phyloP scores from a whole-genome alignment of 768 basidiomycete species.

The Naganishia kalamii region DNA sequence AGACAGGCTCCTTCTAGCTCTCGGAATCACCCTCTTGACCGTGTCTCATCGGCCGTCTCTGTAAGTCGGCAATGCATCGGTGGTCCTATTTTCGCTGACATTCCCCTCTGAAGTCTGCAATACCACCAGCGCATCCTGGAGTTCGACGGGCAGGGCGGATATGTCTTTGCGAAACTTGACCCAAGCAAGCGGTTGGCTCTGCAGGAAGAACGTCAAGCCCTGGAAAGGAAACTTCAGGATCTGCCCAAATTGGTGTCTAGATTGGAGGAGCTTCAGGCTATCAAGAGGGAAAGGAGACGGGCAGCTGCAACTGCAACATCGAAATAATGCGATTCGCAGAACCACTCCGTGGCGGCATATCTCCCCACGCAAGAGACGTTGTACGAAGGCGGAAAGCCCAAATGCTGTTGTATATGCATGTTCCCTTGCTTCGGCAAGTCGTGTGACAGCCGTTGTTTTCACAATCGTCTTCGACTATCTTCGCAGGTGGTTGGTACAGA shows the following conservation, averaged over 20 bases:
- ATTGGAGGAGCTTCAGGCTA: constrained; percentile 60
- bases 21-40: constrained; percentile 86
- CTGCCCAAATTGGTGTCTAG: constrained; percentile 81
- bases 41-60: constrained; percentile 91
- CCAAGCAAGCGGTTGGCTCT: constrained; percentile 81
- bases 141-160: constrained; percentile 90
- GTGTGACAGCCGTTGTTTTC: neutral
- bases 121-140: constrained; percentile 80
- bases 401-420: constrained; percentile 9
- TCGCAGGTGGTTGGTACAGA: neutral
- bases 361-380: constrained; percentile 2
- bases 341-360: too few species aligned
- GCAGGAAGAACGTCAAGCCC: constrained; percentile 86
- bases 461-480: neutral
- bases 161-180: constrained; percentile 85
- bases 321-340: neutral
- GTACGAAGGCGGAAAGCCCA: neutral
- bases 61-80: constrained; percentile 58
- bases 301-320: neutral
- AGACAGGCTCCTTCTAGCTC: constrained; percentile 38
- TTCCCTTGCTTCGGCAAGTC: neutral
- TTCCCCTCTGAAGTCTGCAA: constrained; percentile 26
- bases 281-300: constrained; percentile 39
- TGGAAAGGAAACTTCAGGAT: constrained; percentile 78
- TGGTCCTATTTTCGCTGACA: neutral